Evolutionary conservation across 441 rosid genomes (phyloP).

Genomic region (Omphalea diandra): DNA sequence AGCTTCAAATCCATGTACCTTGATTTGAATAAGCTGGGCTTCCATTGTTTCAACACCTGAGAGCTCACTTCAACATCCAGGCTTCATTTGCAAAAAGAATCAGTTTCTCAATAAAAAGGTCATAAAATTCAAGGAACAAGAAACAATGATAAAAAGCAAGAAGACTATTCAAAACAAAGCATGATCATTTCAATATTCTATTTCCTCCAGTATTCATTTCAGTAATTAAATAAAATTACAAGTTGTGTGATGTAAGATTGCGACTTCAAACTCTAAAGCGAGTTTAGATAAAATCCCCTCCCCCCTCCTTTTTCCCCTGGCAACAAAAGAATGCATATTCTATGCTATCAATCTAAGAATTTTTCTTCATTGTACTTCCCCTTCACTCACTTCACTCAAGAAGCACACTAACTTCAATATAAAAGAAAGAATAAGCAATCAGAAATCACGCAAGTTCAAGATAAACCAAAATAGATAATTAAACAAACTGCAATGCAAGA

Average conservation of each 20-base stretch:
- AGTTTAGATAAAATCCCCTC: too few relatives aligned
- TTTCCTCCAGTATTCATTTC: neutral
- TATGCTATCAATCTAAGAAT: neutral
- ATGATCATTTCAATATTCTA: constrained; percentile 3
- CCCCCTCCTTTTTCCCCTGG: too few relatives aligned
- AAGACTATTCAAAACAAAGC: neutral
- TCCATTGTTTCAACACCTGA: constrained; percentile 56
- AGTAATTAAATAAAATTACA: too few relatives aligned
- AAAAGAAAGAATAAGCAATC: neutral
- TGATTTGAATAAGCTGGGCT: constrained; percentile 80
- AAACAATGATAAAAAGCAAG: neutral
- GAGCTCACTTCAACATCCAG: constrained; percentile 92
- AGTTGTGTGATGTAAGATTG: too few relatives aligned
- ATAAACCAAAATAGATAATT: neutral
- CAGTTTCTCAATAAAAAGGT: neutral
- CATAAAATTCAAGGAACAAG: neutral
- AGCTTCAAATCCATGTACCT: constrained; percentile 38
- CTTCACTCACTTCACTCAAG: neutral
- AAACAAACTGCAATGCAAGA: neutral
- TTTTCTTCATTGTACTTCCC: neutral
- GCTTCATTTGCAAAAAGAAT: constrained; percentile 42
- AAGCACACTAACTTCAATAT: neutral
- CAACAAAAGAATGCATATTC: too few relatives aligned
- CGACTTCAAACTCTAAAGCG: too few relatives aligned
- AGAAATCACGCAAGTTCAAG: neutral